phyloP scores from a whole-genome alignment of 352 stramenopile species.

The Pythium inflatum region DNA sequence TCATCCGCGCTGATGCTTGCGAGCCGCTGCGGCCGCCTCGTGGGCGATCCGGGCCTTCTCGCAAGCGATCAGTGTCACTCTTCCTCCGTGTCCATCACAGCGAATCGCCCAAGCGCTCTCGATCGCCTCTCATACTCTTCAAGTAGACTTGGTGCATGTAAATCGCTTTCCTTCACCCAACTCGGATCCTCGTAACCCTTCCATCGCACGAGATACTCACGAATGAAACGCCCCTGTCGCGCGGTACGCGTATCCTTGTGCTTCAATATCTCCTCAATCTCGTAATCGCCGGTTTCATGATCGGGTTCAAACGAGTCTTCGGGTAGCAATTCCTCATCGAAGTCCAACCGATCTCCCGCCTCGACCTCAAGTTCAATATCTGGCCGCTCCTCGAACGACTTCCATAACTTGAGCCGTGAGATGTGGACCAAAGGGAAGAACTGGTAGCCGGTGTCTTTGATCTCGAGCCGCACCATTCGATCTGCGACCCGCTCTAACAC shows the following conservation, averaged over 20 bases:
- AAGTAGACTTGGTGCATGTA: conserved; percentile 14
- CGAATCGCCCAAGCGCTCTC: background rate
- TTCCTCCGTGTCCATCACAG: conserved; percentile 7
- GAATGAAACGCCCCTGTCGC: conserved; percentile 7
- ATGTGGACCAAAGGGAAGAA: conserved; percentile 27
- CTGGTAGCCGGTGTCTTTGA: conserved; percentile 1
- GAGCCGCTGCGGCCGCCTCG: background rate
- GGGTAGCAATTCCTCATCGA: conserved; percentile 31
- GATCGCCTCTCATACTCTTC: conserved; percentile 12
- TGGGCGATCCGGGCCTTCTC: background rate
- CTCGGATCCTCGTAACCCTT: conserved; percentile 21
- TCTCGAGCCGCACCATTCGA: conserved; percentile 16
- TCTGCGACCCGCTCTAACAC: conserved; percentile 14
- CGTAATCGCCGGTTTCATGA: conserved; percentile 19
- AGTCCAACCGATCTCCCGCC: conserved; percentile 17
- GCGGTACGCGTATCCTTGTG: background rate
- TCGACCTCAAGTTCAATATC: conserved; percentile 8
- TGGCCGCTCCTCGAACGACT: background rate
- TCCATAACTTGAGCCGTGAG: conserved; percentile 17
- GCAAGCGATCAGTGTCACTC: conserved; percentile 1
- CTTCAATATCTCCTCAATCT: conserved; percentile 16
- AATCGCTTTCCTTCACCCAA: conserved; percentile 26
- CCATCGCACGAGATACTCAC: conserved; percentile 28
- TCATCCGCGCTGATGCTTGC: background rate
- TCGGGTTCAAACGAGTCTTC: conserved; percentile 31